These are phyloP conservation scores for Annulohypoxylon truncatum DNA, from an alignment of 2,329 filamentous ascomycete genomes.

Conservation along the genomic window DNA sequence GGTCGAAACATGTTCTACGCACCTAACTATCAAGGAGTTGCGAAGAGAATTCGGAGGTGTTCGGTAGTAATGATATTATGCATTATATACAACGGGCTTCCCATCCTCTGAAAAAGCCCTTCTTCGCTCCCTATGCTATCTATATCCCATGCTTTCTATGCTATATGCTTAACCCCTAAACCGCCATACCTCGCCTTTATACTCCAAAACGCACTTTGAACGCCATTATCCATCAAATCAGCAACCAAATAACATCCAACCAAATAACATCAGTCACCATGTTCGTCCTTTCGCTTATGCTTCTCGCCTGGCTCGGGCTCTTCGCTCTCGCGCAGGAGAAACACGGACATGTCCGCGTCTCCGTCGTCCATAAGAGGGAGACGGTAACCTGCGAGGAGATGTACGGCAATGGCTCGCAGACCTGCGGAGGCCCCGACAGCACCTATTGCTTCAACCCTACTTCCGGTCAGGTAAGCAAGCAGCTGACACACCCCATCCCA, in stretches of 20 bases:
- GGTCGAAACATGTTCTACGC: constrained; percentile 2
- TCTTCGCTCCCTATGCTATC: background rate
- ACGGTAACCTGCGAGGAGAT: constrained; percentile 51
- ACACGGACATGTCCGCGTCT: constrained; percentile 41
- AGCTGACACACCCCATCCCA: background rate
- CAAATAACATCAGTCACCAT: constrained; percentile 25
- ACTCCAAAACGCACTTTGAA: background rate
- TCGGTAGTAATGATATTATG: constrained; percentile 11
- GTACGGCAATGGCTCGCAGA: constrained; percentile 50
- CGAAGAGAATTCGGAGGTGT: background rate
- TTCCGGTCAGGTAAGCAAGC: constrained; percentile 51
- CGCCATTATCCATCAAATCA: background rate
- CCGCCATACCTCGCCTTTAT: background rate
- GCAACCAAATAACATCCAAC: background rate
- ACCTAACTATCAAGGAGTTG: background rate
- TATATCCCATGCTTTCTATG: background rate
- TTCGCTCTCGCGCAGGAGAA: constrained; percentile 38
- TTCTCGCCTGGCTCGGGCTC: constrained; percentile 34
- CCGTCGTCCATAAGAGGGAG: constrained; percentile 38
- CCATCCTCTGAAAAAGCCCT: constrained; percentile 6
- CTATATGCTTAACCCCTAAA: background rate
- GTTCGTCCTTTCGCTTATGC: constrained; percentile 35
- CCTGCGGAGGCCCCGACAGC: constrained; percentile 49
- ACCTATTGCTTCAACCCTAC: constrained; percentile 52
- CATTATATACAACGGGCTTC: constrained; percentile 11